Evolutionary conservation across 192 early-diverging fungal genomes (phyloP).

Genomic region (Coemansia sp.): DNA sequence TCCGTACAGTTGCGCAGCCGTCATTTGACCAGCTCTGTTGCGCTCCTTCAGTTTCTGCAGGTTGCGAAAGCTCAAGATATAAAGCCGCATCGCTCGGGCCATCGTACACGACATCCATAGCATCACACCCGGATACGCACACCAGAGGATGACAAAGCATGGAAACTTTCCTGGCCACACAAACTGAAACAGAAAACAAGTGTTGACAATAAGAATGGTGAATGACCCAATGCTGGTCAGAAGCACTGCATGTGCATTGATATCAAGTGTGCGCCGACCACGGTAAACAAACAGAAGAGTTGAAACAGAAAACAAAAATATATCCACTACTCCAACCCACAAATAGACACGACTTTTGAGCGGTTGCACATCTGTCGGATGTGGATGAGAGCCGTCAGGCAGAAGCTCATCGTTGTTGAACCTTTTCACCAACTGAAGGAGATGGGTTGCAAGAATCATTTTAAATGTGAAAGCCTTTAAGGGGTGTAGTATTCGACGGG

Average conservation of each 20-base stretch:
- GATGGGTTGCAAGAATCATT: constrained; percentile 9
- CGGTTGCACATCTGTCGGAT: constrained; percentile 15
- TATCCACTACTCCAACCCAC: constrained; percentile 51
- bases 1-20: constrained; percentile 52
- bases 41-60: constrained; percentile 53
- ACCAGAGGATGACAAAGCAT: constrained; percentile 54
- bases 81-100: constrained; percentile 53
- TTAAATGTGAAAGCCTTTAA: background rate
- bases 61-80: constrained; percentile 50
- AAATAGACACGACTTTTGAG: constrained; percentile 37
- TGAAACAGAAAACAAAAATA: constrained; percentile 41
- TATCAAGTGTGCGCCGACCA: constrained; percentile 43
- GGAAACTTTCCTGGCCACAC: constrained; percentile 54
- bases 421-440: constrained; percentile 11
- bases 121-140: constrained; percentile 53
- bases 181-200: constrained; percentile 54
- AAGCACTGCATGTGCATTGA: constrained; percentile 48
- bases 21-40: constrained; percentile 50
- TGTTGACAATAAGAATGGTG: constrained; percentile 50
- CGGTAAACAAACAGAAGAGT: constrained; percentile 50
- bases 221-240: constrained; percentile 52
- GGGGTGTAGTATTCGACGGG: background rate
- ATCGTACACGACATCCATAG: constrained; percentile 54
- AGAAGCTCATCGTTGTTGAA: constrained; percentile 9
- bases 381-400: constrained; percentile 37